phyloP scores from a whole-genome alignment of 768 basidiomycete genomes.

The Rhodotorula kratochvilovae region DNA sequence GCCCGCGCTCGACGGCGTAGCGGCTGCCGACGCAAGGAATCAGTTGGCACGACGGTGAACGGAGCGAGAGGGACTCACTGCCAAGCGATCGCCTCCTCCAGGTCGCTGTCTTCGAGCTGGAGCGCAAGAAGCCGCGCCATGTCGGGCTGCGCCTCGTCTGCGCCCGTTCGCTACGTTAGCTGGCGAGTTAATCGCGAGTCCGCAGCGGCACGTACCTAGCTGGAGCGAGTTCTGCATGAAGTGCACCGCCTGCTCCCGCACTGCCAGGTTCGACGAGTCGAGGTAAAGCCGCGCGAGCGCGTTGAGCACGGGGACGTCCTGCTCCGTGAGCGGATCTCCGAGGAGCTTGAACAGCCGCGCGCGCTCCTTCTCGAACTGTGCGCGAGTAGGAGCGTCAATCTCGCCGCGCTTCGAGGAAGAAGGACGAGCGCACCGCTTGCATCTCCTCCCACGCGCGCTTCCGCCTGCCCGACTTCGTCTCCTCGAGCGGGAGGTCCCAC shows the following conservation, averaged over 20 bases:
- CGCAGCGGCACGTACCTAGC: neutral
- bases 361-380: conserved; percentile 11
- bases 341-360: neutral
- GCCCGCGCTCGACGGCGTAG: neutral
- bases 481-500: neutral
- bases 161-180: neutral
- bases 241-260: neutral
- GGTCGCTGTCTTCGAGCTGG: neutral
- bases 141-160: conserved; percentile 3
- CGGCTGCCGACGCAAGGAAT: neutral
- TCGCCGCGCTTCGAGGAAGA: no score
- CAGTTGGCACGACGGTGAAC: no score
- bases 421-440: neutral
- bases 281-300: neutral
- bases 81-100: neutral
- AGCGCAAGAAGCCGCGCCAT: neutral
- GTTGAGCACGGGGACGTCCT: neutral
- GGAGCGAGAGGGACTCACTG: conserved; percentile 1
- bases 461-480: neutral
- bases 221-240: neutral
- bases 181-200: neutral
- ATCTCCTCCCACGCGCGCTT: neutral
- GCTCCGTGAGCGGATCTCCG: neutral
- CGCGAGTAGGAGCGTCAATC: neutral
- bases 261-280: neutral